phyloP scores from a whole-genome alignment of 1,139 yeast species.

The Protomyces macrosporus region DNA sequence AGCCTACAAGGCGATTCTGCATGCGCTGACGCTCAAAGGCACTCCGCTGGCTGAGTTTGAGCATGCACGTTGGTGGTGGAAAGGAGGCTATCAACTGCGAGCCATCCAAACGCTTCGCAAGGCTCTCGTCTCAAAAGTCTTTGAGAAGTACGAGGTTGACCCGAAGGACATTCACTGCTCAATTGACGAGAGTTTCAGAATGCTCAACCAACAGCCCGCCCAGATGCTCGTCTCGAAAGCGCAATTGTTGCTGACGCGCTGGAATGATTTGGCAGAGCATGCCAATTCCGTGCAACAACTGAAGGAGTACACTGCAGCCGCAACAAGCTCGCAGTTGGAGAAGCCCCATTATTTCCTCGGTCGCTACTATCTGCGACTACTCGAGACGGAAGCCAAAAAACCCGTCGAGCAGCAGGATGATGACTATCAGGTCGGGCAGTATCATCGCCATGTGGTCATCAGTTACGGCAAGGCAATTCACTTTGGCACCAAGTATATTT shows the following conservation, averaged over 20 bases:
- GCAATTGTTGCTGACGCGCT: conserved; percentile 73
- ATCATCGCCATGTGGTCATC: conserved; percentile 60
- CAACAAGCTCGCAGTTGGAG: conserved; percentile 59
- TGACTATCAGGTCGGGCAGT: conserved; percentile 50
- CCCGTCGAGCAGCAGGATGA: conserved; percentile 39
- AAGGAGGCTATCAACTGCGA: conserved; percentile 79
- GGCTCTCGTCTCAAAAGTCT: conserved; percentile 37
- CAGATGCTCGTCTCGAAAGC: conserved; percentile 39
- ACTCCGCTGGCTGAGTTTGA: conserved; percentile 60
- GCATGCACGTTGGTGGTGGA: conserved; percentile 83
- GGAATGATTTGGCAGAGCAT: conserved; percentile 86
- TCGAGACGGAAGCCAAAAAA: conserved; percentile 54
- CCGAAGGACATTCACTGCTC: conserved; percentile 5
- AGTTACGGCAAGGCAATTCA: conserved; percentile 64
- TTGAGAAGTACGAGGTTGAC: conserved; percentile 24
- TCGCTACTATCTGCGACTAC: conserved; percentile 66
- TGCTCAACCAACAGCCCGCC: conserved; percentile 5
- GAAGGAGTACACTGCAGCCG: conserved; percentile 60
- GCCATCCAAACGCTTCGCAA: conserved; percentile 66
- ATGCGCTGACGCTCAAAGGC: conserved; percentile 48
- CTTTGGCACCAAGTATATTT: conserved; percentile 62
- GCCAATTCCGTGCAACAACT: conserved; percentile 71
- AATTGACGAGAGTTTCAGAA: conserved; percentile 1
- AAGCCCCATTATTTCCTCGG: conserved; percentile 79
- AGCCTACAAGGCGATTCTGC: conserved; percentile 67